These are phyloP conservation scores for Prosopis cineraria DNA, from an alignment of 306 rosid species.

Conservation along the genomic window DNA sequence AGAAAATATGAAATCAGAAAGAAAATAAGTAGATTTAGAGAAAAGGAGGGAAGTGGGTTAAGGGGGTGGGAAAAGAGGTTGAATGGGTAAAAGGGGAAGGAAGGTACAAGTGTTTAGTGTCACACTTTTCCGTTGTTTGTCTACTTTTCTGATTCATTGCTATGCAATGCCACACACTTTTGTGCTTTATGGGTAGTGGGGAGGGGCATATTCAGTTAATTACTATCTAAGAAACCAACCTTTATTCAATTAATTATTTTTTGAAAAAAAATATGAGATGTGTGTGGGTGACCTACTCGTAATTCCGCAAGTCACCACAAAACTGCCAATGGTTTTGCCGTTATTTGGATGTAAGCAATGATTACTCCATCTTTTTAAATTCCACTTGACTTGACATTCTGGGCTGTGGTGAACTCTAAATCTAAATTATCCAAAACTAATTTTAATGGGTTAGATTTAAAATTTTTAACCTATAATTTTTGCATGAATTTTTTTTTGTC, in stretches of 20 bases:
- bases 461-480: no score
- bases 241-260: not conserved
- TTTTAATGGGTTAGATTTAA: no score
- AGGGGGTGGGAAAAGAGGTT: conserved; percentile 54
- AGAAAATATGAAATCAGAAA: no score
- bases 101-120: not conserved
- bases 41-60: conserved; percentile 22
- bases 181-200: not conserved
- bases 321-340: not conserved
- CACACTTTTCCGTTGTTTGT: not conserved
- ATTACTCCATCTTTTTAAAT: not conserved
- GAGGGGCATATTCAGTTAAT: not conserved
- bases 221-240: not conserved
- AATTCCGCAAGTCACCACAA: not conserved
- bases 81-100: conserved; percentile 33
- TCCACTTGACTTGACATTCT: not conserved
- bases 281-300: not conserved
- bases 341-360: not conserved
- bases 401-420: no score
- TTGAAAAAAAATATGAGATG: not conserved
- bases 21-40: no score
- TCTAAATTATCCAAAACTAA: no score
- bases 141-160: not conserved
- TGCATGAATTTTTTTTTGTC: no score
- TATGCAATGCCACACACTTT: not conserved